phyloP scores from a whole-genome alignment of 306 rosid species.

The Malus orientalis region DNA sequence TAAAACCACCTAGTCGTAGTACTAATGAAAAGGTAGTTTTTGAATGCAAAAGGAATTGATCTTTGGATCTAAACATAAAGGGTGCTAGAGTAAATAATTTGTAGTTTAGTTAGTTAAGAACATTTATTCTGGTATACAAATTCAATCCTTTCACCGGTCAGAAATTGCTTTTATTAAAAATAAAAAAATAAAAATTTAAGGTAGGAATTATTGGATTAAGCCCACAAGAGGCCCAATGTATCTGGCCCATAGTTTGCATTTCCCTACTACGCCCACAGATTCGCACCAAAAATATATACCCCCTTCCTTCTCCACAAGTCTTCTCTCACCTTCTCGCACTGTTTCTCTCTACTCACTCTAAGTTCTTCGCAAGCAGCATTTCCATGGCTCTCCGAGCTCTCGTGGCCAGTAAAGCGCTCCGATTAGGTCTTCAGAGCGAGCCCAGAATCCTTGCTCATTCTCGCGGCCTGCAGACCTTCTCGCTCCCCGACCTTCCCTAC shows the following conservation, averaged over 20 bases:
- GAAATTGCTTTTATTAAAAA: too few species aligned
- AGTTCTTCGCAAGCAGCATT: background rate
- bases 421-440: slow-evolving; percentile 4
- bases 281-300: background rate
- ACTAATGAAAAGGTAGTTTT: too few species aligned
- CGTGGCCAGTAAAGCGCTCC: slow-evolving; percentile 19
- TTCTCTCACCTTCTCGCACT: background rate
- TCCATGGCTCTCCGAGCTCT: slow-evolving; percentile 34
- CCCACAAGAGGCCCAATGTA: too few species aligned
- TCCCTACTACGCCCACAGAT: background rate
- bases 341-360: background rate
- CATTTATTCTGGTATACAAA: too few species aligned
- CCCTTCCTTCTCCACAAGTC: background rate
- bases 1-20: too few species aligned
- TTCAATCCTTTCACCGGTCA: too few species aligned
- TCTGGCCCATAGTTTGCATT: too few species aligned
- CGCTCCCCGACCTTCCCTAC: slow-evolving; percentile 81
- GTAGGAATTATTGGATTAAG: too few species aligned
- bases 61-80: too few species aligned
- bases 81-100: too few species aligned
- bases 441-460: slow-evolving; percentile 19
- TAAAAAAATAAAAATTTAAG: too few species aligned
- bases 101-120: too few species aligned
- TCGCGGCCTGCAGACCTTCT: slow-evolving; percentile 56
- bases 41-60: background rate